These are phyloP conservation scores for Pelargonium citronellum DNA, from an alignment of 441 rosid genomes.

Conservation along the genomic window DNA sequence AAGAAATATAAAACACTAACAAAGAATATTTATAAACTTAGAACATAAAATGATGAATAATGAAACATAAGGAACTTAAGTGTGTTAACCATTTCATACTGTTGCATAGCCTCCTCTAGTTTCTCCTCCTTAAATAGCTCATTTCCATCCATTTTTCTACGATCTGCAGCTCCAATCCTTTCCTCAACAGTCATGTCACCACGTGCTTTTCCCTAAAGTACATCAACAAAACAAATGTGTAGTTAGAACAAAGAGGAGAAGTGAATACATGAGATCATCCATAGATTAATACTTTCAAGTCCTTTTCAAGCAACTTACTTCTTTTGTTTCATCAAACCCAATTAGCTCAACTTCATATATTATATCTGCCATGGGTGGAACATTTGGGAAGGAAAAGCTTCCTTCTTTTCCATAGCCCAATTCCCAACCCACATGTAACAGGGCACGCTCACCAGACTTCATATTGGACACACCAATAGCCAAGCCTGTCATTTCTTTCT, in stretches of 20 bases:
- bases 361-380: constrained; percentile 85
- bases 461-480: constrained; percentile 78
- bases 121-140: constrained; percentile 70
- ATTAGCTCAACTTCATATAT: constrained; percentile 82
- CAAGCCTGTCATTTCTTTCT: constrained; percentile 81
- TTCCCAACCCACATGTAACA: constrained; percentile 79
- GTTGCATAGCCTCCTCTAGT: constrained; percentile 91
- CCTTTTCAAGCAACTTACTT: constrained; percentile 42
- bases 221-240: constrained; percentile 14
- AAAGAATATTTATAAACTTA: background rate
- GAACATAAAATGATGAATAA: background rate
- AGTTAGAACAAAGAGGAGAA: constrained; percentile 13
- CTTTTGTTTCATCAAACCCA: constrained; percentile 88
- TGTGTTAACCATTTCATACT: constrained; percentile 84
- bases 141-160: constrained; percentile 93
- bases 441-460: constrained; percentile 85
- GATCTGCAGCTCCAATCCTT: constrained; percentile 85
- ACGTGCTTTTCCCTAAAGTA: constrained; percentile 73
- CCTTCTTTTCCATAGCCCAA: constrained; percentile 90
- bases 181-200: constrained; percentile 96
- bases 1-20: background rate
- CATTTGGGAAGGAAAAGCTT: constrained; percentile 89
- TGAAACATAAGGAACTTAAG: constrained; percentile 24
- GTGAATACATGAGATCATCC: constrained; percentile 12
- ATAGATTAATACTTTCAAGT: background rate